These are phyloP conservation scores for Cytospora paraplurivora DNA, from an alignment of 2,329 filamentous ascomycete genomes.

Conservation along the genomic window DNA sequence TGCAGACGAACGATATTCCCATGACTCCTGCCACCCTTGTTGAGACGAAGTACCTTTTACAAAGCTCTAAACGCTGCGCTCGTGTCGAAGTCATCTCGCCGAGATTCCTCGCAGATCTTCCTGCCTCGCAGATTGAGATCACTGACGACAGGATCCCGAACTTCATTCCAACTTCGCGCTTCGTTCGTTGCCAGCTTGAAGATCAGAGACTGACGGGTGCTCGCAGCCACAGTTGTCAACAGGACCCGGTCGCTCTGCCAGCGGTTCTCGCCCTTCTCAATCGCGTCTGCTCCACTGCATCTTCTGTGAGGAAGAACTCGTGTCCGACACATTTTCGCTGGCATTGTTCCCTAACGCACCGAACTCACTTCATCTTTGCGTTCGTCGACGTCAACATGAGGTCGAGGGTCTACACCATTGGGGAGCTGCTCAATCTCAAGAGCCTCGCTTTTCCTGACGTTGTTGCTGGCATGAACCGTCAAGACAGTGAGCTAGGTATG, in stretches of 20 bases:
- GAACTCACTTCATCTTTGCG: constrained; percentile 46
- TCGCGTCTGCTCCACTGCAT: constrained; percentile 33
- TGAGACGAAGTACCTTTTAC: constrained; percentile 35
- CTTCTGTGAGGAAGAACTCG: constrained; percentile 26
- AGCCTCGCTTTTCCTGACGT: constrained; percentile 22
- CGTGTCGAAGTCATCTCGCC: constrained; percentile 22
- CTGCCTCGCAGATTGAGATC: constrained; percentile 14
- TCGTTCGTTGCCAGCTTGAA: constrained; percentile 42
- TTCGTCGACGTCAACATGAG: constrained; percentile 46
- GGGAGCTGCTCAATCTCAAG: constrained; percentile 49
- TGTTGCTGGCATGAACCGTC: constrained; percentile 24
- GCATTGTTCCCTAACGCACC: constrained; percentile 39
- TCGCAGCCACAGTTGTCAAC: constrained; percentile 33
- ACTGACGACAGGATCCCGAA: constrained; percentile 33
- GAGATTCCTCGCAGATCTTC: constrained; percentile 17
- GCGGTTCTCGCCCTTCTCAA: constrained; percentile 41
- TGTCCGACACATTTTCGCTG: constrained; percentile 46
- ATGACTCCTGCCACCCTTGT: constrained; percentile 32
- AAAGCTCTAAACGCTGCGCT: constrained; percentile 17
- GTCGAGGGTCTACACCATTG: constrained; percentile 45
- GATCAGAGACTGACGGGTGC: constrained; percentile 42
- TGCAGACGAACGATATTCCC: constrained; percentile 33
- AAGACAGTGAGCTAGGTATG: constrained; percentile 30
- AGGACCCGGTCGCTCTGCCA: constrained; percentile 32
- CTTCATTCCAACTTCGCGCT: constrained; percentile 36